These are phyloP conservation scores for Fragaria iinumae DNA, from an alignment of 306 rosid genomes.

Conservation along the genomic window DNA sequence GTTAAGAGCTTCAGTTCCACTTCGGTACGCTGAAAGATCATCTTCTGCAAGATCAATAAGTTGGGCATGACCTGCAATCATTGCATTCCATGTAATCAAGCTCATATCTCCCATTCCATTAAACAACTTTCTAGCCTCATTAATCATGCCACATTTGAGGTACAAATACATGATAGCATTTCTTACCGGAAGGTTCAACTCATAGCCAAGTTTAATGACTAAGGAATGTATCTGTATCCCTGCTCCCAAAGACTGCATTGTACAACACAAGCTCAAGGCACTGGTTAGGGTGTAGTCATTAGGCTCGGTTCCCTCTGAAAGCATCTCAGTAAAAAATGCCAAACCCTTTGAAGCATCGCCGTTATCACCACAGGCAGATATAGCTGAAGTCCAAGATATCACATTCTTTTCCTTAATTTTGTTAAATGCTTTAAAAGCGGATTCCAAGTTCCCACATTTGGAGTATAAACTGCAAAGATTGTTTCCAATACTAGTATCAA, in stretches of 20 bases:
- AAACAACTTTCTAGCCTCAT: constrained; percentile 62
- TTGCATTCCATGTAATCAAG: constrained; percentile 85
- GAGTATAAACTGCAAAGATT: constrained; percentile 84
- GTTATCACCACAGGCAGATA: constrained; percentile 72
- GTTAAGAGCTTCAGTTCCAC: constrained; percentile 65
- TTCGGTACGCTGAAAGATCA: constrained; percentile 52
- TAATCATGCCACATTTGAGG: constrained; percentile 64
- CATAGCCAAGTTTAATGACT: constrained; percentile 56
- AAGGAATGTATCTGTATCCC: constrained; percentile 71
- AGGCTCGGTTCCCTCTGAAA: constrained; percentile 54
- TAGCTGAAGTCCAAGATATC: constrained; percentile 78
- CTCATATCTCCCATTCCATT: constrained; percentile 43
- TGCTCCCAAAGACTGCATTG: constrained; percentile 38
- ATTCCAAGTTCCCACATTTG: constrained; percentile 49
- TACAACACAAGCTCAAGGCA: constrained; percentile 71
- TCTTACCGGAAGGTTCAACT: constrained; percentile 49
- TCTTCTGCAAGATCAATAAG: constrained; percentile 59
- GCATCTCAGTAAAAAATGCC: constrained; percentile 55
- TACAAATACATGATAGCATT: constrained; percentile 71
- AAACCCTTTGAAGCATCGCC: constrained; percentile 60
- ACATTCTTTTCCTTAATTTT: constrained; percentile 62
- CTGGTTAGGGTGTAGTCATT: constrained; percentile 73
- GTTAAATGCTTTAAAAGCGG: constrained; percentile 55
- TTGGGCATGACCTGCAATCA: constrained; percentile 81
- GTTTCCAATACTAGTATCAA: constrained; percentile 73